Conservation (phyloP, 75 land plant genomes). For the Cryptomeria japonica region DNA sequence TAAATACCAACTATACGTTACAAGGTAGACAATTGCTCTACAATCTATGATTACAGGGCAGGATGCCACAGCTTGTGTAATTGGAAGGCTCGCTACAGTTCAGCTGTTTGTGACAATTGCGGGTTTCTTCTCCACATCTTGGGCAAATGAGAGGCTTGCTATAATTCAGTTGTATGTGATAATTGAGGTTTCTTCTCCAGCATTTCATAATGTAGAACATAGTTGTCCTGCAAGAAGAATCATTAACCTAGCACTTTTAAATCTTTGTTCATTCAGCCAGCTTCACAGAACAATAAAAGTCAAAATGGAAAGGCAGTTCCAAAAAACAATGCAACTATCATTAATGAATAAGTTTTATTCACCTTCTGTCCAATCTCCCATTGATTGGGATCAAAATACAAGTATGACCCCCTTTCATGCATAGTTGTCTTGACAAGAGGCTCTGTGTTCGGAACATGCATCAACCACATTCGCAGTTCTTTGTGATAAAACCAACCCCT, state of each 20-base stretch:
- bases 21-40: slow-evolving; percentile 15
- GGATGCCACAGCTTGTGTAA: neutral
- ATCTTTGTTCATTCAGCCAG: neutral
- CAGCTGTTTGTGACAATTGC: slow-evolving; percentile 22
- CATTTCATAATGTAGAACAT: slow-evolving; percentile 46
- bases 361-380: slow-evolving; percentile 58
- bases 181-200: slow-evolving; percentile 41
- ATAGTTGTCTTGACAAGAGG: slow-evolving; percentile 42
- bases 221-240: slow-evolving; percentile 40
- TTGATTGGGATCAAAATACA: slow-evolving; percentile 41
- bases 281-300: neutral
- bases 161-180: slow-evolving; percentile 20
- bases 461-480: slow-evolving; percentile 35
- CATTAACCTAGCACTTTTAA: neutral
- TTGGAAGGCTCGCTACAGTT: neutral
- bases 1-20: slow-evolving; percentile 13
- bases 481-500: slow-evolving; percentile 60
- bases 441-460: slow-evolving; percentile 27
- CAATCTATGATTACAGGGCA: slow-evolving; percentile 17
- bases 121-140: slow-evolving; percentile 27
- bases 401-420: slow-evolving; percentile 48
- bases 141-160: neutral
- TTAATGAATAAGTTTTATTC: neutral
- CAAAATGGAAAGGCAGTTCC: neutral
- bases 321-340: neutral